Base-by-base conservation (phyloP, 331 rosid species). In the Quercus tomentella region DNA sequence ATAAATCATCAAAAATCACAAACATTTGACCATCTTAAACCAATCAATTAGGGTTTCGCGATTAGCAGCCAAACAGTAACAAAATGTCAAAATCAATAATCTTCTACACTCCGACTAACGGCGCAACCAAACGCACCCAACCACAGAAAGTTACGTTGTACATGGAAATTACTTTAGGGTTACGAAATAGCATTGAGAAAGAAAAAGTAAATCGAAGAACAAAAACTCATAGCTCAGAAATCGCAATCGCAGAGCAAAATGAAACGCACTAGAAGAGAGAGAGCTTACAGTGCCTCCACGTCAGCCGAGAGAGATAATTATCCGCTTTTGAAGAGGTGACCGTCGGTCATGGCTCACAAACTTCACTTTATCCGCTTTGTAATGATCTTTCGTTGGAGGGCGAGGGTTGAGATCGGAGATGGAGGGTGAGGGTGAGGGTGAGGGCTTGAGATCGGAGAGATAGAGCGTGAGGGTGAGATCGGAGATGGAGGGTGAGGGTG, bases 221-320 rank as follows among this genome's bases (percentile, higher is more conserved):
- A 28, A 76, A 77, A 16, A 6, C 45, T 25, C 35, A 5, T 63
- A 25, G 76, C 45, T 37, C 11, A 52, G 51, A 12, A 79, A 54
- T 18, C 7, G 5, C 20, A 20, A 33, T 49, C 6, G 61, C 3
- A 18, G 35, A 72, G 33, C 49, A 28, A 52, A 2, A 49, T 1
- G 70, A 35, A 62, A 10, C 22, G 49, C 26, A 79, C 4, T 52
- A 23, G 0, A 0, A 66, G 30, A 31, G 18, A 20, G 74, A 72
- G 81, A 75, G 73, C 92, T 93, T 72, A 96, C 99, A 7, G 93
- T 88, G 93, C 97, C 99, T 54, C 99, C 97, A 37, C 99, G 97
- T 62, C 99, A 95, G 9, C 94, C 97, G 8, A 96, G 93, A 33
- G 97, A 91, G 81, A 96, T 96, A 54, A 26, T 26, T 26, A 26